These are phyloP conservation scores for Thielaviopsis punctulata DNA, from an alignment of 2,329 filamentous ascomycete genomes.

Conservation along the genomic window DNA sequence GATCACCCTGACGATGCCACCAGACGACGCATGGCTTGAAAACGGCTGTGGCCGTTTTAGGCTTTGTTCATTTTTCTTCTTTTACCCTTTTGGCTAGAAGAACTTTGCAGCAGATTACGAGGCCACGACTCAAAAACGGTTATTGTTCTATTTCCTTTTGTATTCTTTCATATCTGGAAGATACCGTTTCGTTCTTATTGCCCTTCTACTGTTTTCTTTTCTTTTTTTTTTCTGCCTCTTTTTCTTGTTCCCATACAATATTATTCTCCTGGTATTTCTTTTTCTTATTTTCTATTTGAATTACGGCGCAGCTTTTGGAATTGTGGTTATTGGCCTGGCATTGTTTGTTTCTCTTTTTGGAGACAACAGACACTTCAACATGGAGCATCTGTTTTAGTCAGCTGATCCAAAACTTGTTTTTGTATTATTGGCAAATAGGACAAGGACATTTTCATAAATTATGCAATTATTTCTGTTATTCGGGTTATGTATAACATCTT, in stretches of 20 bases:
- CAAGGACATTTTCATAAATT: not conserved
- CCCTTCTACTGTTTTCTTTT: not conserved
- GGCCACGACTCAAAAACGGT: not conserved
- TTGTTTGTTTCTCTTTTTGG: not conserved
- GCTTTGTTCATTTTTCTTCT: slow-evolving; percentile 1
- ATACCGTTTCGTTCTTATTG: not conserved
- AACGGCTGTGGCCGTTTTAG: not conserved
- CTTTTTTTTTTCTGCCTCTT: slow-evolving; percentile 3
- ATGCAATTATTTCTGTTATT: not conserved
- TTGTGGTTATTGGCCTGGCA: not conserved
- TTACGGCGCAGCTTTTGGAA: not conserved
- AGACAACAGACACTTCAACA: not conserved
- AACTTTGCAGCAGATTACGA: not conserved
- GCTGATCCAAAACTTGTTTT: not conserved
- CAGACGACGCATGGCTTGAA: slow-evolving; percentile 9
- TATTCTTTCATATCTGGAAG: not conserved
- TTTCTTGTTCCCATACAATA: not conserved
- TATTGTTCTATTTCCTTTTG: not conserved
- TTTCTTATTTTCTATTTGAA: not conserved
- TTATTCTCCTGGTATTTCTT: not conserved
- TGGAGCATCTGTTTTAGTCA: not conserved
- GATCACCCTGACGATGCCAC: slow-evolving; percentile 10
- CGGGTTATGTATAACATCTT: too few relatives aligned
- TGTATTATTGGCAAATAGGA: not conserved
- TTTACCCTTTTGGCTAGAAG: not conserved